Conservation (phyloP, 176 grass and related monocot genomes). For the Pharus latifolius region DNA sequence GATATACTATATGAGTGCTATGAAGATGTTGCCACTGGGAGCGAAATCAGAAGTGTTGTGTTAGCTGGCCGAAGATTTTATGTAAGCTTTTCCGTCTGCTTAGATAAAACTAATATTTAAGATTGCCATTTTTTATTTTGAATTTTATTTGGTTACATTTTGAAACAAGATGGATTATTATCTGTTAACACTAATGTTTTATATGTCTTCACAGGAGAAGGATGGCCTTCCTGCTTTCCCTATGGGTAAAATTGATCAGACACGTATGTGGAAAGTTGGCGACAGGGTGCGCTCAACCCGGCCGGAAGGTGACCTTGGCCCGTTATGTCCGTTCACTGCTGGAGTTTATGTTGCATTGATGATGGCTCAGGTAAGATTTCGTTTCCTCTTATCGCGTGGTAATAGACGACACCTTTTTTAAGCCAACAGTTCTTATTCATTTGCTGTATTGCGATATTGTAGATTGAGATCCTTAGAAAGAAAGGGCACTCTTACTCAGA, state of each 20-base stretch:
- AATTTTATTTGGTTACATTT: not conserved
- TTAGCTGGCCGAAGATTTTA: conserved; percentile 61
- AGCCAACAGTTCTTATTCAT: not conserved
- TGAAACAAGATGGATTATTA: not conserved
- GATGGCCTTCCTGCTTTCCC: conserved; percentile 77
- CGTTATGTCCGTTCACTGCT: conserved; percentile 40
- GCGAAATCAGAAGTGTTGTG: conserved; percentile 81
- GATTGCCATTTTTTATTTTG: not conserved
- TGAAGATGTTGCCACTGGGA: conserved; percentile 63
- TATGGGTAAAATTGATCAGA: conserved; percentile 71
- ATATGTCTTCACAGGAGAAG: conserved; percentile 51
- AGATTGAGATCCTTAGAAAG: conserved; percentile 64
- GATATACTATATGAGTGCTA: conserved; percentile 67
- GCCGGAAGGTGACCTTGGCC: conserved; percentile 38
- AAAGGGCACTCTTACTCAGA: conserved; percentile 70
- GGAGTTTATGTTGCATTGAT: conserved; percentile 70
- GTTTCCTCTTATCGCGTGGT: not conserved
- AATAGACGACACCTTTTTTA: not conserved
- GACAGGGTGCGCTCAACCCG: conserved; percentile 48
- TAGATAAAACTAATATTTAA: too few species aligned
- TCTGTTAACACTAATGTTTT: not conserved
- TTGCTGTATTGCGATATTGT: not conserved
- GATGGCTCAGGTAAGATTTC: conserved; percentile 59
- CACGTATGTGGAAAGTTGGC: conserved; percentile 75
- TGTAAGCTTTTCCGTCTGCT: conserved; percentile 20